Base-by-base conservation (phyloP, 139 green algal genomes). In the Marvania coccoides region DNA sequence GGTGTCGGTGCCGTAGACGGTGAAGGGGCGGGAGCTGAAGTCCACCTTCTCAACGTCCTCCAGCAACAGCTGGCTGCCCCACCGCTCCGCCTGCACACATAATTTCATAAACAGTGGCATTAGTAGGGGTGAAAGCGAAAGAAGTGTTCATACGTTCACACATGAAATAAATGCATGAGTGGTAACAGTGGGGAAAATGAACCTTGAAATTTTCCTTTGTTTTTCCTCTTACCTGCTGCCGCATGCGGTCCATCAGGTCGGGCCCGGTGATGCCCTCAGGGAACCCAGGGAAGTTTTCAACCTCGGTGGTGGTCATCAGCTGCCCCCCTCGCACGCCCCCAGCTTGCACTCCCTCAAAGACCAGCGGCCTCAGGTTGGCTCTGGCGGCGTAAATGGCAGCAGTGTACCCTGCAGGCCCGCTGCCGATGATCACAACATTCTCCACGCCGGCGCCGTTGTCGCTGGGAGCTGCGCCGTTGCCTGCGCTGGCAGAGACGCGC, bases 231-330 rank as follows among this genome's bases (percentile, higher is more conserved):
- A 92, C 86, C 86, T 98, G 93, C 37, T 79, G 67, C 2, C 89
- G 76, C 94, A 99, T 99, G 19, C 78, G 71, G 58, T 98, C 92
- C 93, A 98, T 98, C 7, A 98, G 83, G 64, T 98, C 93, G 28
- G 93, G 93, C 3, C 93, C 93, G 0, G 93, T 96, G 39, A 98
- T 86, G 23, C 93, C 93, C 56, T 98, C 94, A 3, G 94, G 94
- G 46, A 98, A 99, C 38, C 94, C 94, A 38, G 94, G 75, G 63
- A 92, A 95, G 69, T 95, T 96, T 47, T 95, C 87, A 30, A 91
- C 85, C 73, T 91, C 86, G 7, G 87, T 97, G 2, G 93, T 98
- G 5, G 85, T 93, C 94, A 98, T 99, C 7, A 99, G 87, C 87
- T 99, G 94, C 0, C 94, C 94, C 15, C 94, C 94, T 2, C 82